Evolutionary conservation across 2,329 filamentous ascomycete genomes (phyloP).

Genomic region (Colletotrichum navitas): DNA sequence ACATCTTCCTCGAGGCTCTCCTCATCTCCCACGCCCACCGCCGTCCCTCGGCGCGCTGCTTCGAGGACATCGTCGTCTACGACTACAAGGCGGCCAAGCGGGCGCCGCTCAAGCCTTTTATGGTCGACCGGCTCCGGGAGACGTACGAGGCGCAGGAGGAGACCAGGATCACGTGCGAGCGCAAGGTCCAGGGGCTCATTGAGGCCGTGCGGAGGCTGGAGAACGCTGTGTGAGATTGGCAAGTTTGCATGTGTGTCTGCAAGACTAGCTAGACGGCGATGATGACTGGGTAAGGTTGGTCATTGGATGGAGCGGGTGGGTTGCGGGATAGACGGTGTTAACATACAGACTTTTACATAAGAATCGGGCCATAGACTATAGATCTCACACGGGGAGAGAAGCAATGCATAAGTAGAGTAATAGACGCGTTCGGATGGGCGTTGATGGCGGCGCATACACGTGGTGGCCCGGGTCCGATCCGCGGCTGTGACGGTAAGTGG

Average conservation of each 20-base stretch:
- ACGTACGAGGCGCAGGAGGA: conserved; percentile 53
- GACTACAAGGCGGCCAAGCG: conserved; percentile 62
- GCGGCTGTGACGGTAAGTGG: conserved; percentile 10
- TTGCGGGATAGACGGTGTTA: background rate
- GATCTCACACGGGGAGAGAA: conserved; percentile 21
- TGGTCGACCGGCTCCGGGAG: conserved; percentile 53
- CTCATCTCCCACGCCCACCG: conserved; percentile 82
- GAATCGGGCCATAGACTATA: conserved; percentile 27
- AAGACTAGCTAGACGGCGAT: background rate
- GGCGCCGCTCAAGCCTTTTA: conserved; percentile 56
- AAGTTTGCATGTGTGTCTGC: background rate
- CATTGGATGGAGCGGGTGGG: background rate
- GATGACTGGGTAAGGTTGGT: background rate
- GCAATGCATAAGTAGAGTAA: conserved; percentile 1
- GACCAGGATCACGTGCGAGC: conserved; percentile 41
- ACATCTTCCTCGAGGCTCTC: conserved; percentile 71
- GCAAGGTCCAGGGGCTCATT: conserved; percentile 40
- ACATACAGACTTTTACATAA: conserved; percentile 4
- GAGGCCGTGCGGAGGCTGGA: conserved; percentile 38
- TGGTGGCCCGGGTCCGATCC: background rate
- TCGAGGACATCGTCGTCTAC: conserved; percentile 85
- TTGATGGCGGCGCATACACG: background rate
- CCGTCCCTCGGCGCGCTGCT: conserved; percentile 78
- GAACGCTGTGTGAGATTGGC: background rate
- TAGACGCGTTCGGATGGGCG: conserved; percentile 1